A percentile compares a stretch with the other conserved stretches of the same genome.
Evolutionary conservation across 176 grass and related monocot species (phyloP).

Genomic region (Eragrostis nindensis): DNA sequence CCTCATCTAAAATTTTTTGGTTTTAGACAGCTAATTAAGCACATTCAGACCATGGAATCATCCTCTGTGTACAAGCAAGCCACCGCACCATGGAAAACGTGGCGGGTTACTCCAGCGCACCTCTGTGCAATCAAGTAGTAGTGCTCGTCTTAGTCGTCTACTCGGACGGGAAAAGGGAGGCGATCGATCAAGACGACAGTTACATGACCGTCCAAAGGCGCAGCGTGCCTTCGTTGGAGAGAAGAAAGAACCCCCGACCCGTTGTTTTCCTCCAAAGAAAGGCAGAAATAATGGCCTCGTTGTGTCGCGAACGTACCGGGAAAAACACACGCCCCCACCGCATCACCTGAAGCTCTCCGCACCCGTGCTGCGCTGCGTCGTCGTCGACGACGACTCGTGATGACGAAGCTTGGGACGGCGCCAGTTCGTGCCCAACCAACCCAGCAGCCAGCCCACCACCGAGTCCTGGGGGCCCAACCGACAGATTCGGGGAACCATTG

Average conservation of each 20-base stretch:
- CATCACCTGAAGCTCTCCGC: neutral
- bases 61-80: too few relatives aligned
- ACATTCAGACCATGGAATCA: too few relatives aligned
- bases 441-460: neutral
- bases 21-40: too few relatives aligned
- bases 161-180: neutral
- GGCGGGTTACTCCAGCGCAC: neutral
- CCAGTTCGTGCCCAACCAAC: neutral
- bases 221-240: neutral
- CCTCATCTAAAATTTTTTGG: too few relatives aligned
- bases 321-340: neutral
- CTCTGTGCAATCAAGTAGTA: neutral
- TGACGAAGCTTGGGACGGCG: neutral
- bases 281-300: neutral
- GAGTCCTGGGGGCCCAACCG: too few relatives aligned
- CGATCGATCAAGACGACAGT: neutral
- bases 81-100: neutral
- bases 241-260: neutral
- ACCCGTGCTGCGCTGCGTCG: neutral
- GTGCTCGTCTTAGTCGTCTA: too few relatives aligned
- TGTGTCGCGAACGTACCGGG: neutral
- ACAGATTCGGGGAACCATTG: neutral
- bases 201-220: slow-evolving; percentile 18
- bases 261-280: slow-evolving; percentile 39
- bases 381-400: neutral